Evolutionary conservation across 2,329 filamentous ascomycete species (phyloP).

Genomic region (Fusarium graminum): DNA sequence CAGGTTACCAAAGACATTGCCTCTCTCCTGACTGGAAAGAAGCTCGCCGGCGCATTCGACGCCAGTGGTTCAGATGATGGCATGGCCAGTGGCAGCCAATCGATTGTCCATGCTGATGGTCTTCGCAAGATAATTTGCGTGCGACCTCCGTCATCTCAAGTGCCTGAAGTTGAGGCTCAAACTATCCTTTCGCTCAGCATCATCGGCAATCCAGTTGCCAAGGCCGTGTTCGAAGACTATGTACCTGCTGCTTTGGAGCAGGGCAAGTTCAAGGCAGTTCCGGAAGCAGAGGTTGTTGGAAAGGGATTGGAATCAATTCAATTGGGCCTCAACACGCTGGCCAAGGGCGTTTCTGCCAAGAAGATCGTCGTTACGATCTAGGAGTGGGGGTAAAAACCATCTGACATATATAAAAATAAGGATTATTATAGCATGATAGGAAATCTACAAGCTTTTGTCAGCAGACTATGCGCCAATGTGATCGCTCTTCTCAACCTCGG

Average conservation of each 20-base stretch:
- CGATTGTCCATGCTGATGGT: conserved; percentile 22
- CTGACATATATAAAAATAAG: background rate
- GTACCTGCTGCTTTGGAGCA: conserved; percentile 24
- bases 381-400: no score
- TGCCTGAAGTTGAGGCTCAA: conserved; percentile 6
- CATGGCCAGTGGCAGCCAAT: conserved; percentile 7
- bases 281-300: conserved; percentile 28
- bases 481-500: conserved; percentile 20
- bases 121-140: conserved; percentile 31
- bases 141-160: background rate
- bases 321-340: conserved; percentile 20
- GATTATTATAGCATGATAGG: background rate
- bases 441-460: background rate
- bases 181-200: conserved; percentile 25
- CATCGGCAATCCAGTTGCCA: conserved; percentile 25
- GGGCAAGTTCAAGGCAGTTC: conserved; percentile 26
- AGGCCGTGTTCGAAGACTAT: conserved; percentile 33
- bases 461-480: conserved; percentile 1
- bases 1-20: conserved; percentile 39
- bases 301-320: conserved; percentile 27
- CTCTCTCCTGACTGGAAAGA: conserved; percentile 8
- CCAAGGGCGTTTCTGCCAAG: conserved; percentile 33
- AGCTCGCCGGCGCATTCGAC: conserved; percentile 22
- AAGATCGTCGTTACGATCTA: conserved; percentile 31
- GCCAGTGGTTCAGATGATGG: conserved; percentile 24